These are phyloP conservation scores for Tetrahymena elliotti DNA, from an alignment of 73 alveolate genomes.

Conservation along the genomic window DNA sequence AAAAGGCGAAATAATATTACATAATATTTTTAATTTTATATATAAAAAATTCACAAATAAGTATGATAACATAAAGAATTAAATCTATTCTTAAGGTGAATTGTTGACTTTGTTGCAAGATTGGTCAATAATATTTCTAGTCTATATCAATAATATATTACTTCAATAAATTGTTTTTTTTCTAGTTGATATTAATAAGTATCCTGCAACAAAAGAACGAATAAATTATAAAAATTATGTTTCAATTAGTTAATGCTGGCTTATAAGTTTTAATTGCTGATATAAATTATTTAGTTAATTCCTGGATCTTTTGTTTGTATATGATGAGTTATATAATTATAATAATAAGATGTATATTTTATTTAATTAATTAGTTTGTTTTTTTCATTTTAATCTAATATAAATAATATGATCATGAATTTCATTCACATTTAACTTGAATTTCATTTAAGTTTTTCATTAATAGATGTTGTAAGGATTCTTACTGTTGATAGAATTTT, in stretches of 20 bases:
- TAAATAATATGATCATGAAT: background rate
- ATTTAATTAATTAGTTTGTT: background rate
- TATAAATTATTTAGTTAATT: too few relatives aligned
- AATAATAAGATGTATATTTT: too few relatives aligned
- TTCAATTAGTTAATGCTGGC: too few relatives aligned
- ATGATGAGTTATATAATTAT: too few relatives aligned
- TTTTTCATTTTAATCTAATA: too few relatives aligned
- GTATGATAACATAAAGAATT: background rate
- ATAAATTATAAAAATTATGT: background rate
- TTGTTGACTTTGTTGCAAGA: too few relatives aligned
- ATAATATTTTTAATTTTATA: too few relatives aligned
- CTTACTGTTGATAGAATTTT: background rate
- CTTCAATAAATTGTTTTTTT: too few relatives aligned
- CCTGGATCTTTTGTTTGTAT: background rate
- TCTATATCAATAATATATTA: background rate
- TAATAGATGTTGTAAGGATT: background rate
- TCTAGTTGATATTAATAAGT: too few relatives aligned
- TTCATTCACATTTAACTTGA: background rate
- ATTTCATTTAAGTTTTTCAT: background rate
- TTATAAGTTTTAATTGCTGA: background rate
- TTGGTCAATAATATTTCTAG: background rate
- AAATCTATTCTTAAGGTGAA: too few relatives aligned
- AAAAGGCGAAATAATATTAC: too few relatives aligned
- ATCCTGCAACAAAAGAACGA: background rate
- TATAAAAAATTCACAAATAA: background rate